phyloP scores from a whole-genome alignment of 2,329 filamentous ascomycete genomes.

The Ceratocystiopsis minuta region DNA sequence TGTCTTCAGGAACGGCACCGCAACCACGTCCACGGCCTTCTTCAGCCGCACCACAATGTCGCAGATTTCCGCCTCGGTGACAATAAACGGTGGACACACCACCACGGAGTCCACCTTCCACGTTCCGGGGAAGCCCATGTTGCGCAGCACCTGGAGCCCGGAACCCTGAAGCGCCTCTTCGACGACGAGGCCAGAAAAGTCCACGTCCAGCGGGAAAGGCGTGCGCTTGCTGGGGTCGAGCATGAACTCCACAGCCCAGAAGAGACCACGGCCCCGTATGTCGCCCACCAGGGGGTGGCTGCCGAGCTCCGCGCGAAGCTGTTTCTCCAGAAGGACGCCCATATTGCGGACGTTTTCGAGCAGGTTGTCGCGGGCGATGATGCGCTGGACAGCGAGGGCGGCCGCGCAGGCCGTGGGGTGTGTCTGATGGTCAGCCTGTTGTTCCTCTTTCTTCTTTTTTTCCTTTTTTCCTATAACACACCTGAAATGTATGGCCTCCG shows the following conservation, averaged over 20 bases:
- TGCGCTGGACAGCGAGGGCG: neutral
- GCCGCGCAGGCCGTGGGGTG: neutral
- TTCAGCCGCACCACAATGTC: neutral
- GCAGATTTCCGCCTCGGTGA: neutral
- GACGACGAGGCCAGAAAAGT: neutral
- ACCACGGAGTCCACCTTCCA: constrained; percentile 1
- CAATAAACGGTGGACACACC: neutral
- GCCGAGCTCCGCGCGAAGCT: neutral
- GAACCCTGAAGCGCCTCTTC: neutral
- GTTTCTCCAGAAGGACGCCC: neutral
- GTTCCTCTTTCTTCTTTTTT: too few species aligned
- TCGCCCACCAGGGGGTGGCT: neutral
- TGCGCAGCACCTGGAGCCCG: constrained; percentile 1
- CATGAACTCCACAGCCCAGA: neutral
- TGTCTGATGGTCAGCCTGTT: neutral
- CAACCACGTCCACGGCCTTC: neutral
- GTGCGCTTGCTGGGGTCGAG: constrained; percentile 1
- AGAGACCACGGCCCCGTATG: neutral
- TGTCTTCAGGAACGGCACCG: neutral
- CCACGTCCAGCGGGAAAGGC: neutral
- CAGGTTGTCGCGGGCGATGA: neutral
- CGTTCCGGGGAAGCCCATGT: neutral
- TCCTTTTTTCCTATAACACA: neutral
- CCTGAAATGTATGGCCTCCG: neutral
- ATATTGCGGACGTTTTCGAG: neutral